A percentile compares a stretch with the other conserved stretches of the same genome.
phyloP scores from a whole-genome alignment of 2,329 filamentous ascomycete genomes.

The Trichocomaceae sp. region DNA sequence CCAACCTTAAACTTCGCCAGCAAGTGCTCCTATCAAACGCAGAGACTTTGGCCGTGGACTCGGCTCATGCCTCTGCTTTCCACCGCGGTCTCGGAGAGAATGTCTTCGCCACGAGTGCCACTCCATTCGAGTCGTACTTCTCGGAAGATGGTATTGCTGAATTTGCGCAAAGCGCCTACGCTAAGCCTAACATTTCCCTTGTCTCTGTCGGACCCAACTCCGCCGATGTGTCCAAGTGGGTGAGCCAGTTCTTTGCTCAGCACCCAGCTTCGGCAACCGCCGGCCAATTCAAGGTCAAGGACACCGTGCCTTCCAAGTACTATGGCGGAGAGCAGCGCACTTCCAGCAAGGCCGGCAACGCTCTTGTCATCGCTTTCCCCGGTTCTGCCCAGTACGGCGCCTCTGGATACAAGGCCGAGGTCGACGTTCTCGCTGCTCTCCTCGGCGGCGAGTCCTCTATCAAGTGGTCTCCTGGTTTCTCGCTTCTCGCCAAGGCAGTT shows the following conservation, averaged over 20 bases:
- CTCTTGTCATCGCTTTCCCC: slow-evolving; percentile 85
- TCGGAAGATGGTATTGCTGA: slow-evolving; percentile 65
- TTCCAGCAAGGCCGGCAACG: slow-evolving; percentile 68
- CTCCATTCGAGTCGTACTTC: slow-evolving; percentile 72
- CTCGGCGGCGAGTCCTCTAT: slow-evolving; percentile 85
- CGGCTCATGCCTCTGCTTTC: slow-evolving; percentile 80
- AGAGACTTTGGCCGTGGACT: slow-evolving; percentile 70
- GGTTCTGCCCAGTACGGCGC: slow-evolving; percentile 69
- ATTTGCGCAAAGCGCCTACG: slow-evolving; percentile 73
- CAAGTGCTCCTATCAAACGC: slow-evolving; percentile 59
- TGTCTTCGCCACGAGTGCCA: slow-evolving; percentile 64
- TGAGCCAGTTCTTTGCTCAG: slow-evolving; percentile 81
- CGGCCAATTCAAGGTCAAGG: slow-evolving; percentile 49
- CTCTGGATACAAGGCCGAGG: slow-evolving; percentile 78
- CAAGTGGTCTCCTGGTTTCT: slow-evolving; percentile 95
- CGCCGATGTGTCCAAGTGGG: slow-evolving; percentile 76
- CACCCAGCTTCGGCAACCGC: slow-evolving; percentile 49
- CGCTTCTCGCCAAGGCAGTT: slow-evolving; percentile 74
- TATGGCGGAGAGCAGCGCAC: slow-evolving; percentile 91
- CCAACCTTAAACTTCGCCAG: slow-evolving; percentile 70
- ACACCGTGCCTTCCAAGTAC: slow-evolving; percentile 70
- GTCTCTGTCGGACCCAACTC: slow-evolving; percentile 82
- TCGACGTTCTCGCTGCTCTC: slow-evolving; percentile 77
- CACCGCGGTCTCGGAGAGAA: slow-evolving; percentile 83
- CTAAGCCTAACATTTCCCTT: slow-evolving; percentile 84